phyloP scores from a whole-genome alignment of 2,329 filamentous ascomycete species.

The Neofusicoccum umdonicola region DNA sequence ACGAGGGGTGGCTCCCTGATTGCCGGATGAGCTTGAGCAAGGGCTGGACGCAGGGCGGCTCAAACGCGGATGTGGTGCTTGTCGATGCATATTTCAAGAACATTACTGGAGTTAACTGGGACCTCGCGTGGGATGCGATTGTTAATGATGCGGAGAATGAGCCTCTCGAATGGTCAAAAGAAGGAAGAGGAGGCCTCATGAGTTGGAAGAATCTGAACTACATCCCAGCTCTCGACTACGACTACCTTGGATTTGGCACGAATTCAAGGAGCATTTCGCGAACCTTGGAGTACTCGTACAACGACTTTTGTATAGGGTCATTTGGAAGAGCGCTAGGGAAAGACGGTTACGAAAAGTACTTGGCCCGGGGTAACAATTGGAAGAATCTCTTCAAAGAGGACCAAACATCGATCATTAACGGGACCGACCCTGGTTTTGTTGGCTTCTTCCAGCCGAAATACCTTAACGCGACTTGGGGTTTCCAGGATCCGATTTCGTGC shows the following conservation, averaged over 20 bases:
- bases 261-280: constrained; percentile 41
- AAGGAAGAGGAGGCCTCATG: constrained; percentile 37
- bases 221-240: constrained; percentile 40
- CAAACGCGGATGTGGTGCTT: constrained; percentile 70
- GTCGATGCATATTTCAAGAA: constrained; percentile 70
- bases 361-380: constrained; percentile 63
- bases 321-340: constrained; percentile 59
- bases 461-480: constrained; percentile 65
- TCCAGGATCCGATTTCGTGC: constrained; percentile 58
- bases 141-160: constrained; percentile 40
- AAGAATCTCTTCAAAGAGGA: constrained; percentile 59
- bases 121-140: constrained; percentile 36
- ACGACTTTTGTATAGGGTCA: constrained; percentile 58
- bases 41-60: constrained; percentile 73
- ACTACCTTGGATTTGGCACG: constrained; percentile 43
- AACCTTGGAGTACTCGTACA: constrained; percentile 44
- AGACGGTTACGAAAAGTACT: constrained; percentile 57
- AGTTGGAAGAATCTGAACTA: constrained; percentile 38
- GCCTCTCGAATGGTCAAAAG: constrained; percentile 38
- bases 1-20: constrained; percentile 72
- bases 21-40: constrained; percentile 75
- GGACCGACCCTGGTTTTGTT: constrained; percentile 61
- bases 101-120: constrained; percentile 47
- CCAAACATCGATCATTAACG: constrained; percentile 31
- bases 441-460: constrained; percentile 71